phyloP scores from a whole-genome alignment of 768 basidiomycete genomes.

The Russula griseocarnosa region DNA sequence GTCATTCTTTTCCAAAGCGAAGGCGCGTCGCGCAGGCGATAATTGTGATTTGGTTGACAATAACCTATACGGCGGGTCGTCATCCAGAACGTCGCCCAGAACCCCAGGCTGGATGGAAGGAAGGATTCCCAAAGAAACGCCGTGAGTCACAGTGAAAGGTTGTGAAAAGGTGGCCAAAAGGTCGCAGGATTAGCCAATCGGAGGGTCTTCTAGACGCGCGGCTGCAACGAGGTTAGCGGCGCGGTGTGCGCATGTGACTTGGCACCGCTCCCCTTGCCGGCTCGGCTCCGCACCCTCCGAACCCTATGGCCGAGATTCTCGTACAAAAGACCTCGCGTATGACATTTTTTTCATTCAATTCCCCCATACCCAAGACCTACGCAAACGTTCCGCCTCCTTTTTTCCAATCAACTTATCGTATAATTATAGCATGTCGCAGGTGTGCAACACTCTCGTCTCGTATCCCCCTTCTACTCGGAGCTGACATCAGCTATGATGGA shows the following conservation, averaged over 20 bases:
- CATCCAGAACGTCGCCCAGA: too few relatives aligned
- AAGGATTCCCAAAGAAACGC: too few relatives aligned
- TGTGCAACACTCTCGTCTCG: background rate
- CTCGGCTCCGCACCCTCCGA: background rate
- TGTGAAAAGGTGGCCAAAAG: background rate
- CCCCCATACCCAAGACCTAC: background rate
- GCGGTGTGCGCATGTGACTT: constrained; percentile 13
- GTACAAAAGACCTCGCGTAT: constrained; percentile 11
- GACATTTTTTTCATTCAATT: background rate
- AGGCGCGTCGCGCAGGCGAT: too few relatives aligned
- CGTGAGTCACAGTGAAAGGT: too few relatives aligned
- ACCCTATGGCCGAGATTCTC: constrained; percentile 3
- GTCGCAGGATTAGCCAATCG: background rate
- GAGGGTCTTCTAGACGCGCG: background rate
- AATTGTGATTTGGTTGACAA: too few relatives aligned
- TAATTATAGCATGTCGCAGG: constrained; percentile 16
- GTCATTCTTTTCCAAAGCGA: too few relatives aligned
- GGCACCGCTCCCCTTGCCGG: background rate
- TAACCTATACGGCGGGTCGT: too few relatives aligned
- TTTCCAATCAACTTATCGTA: background rate
- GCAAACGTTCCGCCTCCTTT: background rate
- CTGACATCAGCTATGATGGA: background rate
- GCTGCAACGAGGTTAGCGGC: constrained; percentile 7
- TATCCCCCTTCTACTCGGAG: background rate
- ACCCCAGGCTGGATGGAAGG: too few relatives aligned